Conservation (phyloP, 179 eudicot species). For the Drosera spatulata region DNA sequence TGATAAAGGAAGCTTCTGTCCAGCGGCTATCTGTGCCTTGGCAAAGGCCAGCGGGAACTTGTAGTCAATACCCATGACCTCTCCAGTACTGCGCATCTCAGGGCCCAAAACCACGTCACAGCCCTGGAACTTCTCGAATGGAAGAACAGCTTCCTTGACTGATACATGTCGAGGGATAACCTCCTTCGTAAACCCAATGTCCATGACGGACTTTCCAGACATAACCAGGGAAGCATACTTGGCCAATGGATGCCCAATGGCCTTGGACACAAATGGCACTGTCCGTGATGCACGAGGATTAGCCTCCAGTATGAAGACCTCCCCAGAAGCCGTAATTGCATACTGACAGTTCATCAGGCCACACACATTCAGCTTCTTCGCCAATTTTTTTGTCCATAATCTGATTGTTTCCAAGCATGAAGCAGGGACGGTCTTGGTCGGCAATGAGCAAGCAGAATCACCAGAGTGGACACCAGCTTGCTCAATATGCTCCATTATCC, state of each 20-base stretch:
- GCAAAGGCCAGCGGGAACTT: constrained; percentile 79
- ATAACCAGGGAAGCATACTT: constrained; percentile 88
- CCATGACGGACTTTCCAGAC: constrained; percentile 88
- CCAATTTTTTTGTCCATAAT: constrained; percentile 79
- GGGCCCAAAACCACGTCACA: constrained; percentile 92
- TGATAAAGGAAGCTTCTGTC: constrained; percentile 71
- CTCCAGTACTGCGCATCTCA: constrained; percentile 98
- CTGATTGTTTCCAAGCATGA: constrained; percentile 64
- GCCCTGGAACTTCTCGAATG: constrained; percentile 93
- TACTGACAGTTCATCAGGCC: constrained; percentile 99
- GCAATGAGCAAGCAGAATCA: constrained; percentile 90
- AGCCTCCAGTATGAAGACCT: constrained; percentile 88
- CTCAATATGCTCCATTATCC: constrained; percentile 98
- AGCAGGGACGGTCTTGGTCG: constrained; percentile 64
- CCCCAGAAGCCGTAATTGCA: constrained; percentile 78
- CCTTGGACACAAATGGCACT: constrained; percentile 92
- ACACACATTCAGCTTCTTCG: constrained; percentile 71
- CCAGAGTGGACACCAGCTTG: constrained; percentile 99
- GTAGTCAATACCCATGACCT: constrained; percentile 80
- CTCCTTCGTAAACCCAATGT: constrained; percentile 65
- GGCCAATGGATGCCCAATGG: constrained; percentile 96
- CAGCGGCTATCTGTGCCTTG: constrained; percentile 86
- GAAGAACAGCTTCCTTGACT: constrained; percentile 96
- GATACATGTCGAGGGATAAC: constrained; percentile 79
- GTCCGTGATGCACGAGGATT: constrained; percentile 99